phyloP scores from a whole-genome alignment of 2,329 filamentous ascomycete species.

The Aspergillus neoniger region DNA sequence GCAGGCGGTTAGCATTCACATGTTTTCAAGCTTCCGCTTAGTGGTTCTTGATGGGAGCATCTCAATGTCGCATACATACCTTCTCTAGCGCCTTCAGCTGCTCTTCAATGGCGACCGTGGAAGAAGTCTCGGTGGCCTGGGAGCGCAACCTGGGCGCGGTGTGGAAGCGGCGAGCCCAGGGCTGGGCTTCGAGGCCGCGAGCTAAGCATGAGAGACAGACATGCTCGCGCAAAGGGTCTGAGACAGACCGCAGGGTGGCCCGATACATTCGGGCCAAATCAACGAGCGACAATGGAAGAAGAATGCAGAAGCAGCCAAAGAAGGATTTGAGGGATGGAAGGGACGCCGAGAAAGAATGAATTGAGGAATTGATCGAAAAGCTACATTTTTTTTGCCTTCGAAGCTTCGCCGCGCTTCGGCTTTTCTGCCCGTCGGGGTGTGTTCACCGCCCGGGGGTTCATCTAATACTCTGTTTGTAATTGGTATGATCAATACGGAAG shows the following conservation, averaged over 20 bases:
- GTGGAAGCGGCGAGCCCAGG: constrained; percentile 30
- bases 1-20: background rate
- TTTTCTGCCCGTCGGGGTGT: constrained; percentile 18
- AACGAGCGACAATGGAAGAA: background rate
- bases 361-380: background rate
- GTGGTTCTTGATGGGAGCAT: background rate
- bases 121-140: constrained; percentile 1
- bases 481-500: background rate
- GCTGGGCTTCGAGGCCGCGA: constrained; percentile 26
- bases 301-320: background rate
- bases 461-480: background rate
- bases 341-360: background rate
- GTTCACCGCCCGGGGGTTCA: constrained; percentile 15
- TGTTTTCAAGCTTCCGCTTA: too few species aligned
- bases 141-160: constrained; percentile 21
- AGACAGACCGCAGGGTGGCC: constrained; percentile 38
- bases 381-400: constrained; percentile 6
- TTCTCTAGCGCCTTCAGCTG: constrained; percentile 5
- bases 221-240: constrained; percentile 38
- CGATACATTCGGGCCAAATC: constrained; percentile 38
- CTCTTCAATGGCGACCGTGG: background rate
- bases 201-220: constrained; percentile 39
- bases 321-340: background rate
- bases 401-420: constrained; percentile 7
- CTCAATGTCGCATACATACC: constrained; percentile 4